Evolutionary conservation across 225 moss, liverwort and hornwort species (phyloP), one percentile per base, ranked within the genome.

Genomic region (Polytrichum formosum): DNA sequence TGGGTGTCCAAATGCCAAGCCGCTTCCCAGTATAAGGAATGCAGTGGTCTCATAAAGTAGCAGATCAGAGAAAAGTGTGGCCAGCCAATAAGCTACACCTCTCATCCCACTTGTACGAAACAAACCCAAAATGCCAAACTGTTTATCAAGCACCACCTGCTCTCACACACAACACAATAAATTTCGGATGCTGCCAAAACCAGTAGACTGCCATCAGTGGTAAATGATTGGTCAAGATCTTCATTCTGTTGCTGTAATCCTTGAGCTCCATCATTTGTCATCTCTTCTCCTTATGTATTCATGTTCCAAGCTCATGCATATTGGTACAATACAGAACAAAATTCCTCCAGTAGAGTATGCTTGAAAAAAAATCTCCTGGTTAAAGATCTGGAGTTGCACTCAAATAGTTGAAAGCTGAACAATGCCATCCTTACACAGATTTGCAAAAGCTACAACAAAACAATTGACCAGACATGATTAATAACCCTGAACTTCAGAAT

Each of bases 51-150:
- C 90, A 75, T 83, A 92, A 6, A 89, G 72, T 29, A 80, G 67
- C 53, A 91, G 81, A 76, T 94, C 92, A 37, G 85, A 90, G 37
- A 91, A 77, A 74, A 92, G 84, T 29, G 85, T 76, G 18, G 90
- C 90, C 69, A 83, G 69, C 94, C 92, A 92, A 79, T 81, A 94
- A n/a, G 90, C 94, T 73, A 85, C 83, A 76, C 87, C 86, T 75
- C 79, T 85, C 92, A 92, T 90, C 68, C 94, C 94, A 72, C 90
- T 94, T 69, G 91, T 75, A 67, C 92, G 87, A 81, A 94, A 80
- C 71, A 92, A 74, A 81, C 76, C 79, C 21, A 94, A 63, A 53
- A 87, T 80, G 35, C 92, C 89, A 65, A 85, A 74, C 56, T 90
- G 80, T 82, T 86, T 94, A 78, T 94, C 94, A 61, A 90, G 80